phyloP scores from a whole-genome alignment of 2,329 filamentous ascomycete species.

The Fonsecaea pedrosoi region DNA sequence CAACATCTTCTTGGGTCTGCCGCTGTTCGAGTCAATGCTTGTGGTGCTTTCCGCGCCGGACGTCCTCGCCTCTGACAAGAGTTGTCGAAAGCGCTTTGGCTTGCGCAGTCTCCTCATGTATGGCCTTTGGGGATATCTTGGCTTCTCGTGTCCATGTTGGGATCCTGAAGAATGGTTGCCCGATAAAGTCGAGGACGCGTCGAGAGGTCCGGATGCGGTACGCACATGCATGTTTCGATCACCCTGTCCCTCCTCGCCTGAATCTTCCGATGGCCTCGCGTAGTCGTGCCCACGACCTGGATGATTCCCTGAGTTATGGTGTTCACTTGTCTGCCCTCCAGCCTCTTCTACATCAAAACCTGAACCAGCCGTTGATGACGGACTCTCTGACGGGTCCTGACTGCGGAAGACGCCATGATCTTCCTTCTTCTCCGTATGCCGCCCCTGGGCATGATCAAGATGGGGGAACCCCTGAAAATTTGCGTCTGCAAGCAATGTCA shows the following conservation, averaged over 20 bases:
- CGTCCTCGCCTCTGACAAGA: slow-evolving; percentile 1
- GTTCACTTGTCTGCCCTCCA: neutral
- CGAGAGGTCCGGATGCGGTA: neutral
- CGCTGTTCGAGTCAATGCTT: slow-evolving; percentile 9
- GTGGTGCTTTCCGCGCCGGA: slow-evolving; percentile 2
- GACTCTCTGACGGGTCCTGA: neutral
- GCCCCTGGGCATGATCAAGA: neutral
- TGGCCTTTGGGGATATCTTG: neutral
- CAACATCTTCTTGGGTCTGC: slow-evolving; percentile 11
- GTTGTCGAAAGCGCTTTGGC: slow-evolving; percentile 4
- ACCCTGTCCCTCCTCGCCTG: neutral
- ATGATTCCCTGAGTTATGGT: neutral
- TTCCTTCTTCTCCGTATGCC: neutral
- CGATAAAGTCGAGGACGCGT: neutral
- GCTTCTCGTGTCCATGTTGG: neutral
- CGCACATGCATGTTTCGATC: neutral
- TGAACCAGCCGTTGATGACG: neutral
- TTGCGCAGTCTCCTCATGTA: slow-evolving; percentile 5
- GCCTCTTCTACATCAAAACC: neutral
- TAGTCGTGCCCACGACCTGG: neutral
- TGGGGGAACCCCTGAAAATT: slow-evolving; percentile 11
- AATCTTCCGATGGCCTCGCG: neutral
- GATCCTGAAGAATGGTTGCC: neutral
- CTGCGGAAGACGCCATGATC: neutral
- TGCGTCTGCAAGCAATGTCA: neutral